These are phyloP conservation scores for Pseudocohnilembus persalinus DNA, from an alignment of 169 alveolate species.

Conservation along the genomic window DNA sequence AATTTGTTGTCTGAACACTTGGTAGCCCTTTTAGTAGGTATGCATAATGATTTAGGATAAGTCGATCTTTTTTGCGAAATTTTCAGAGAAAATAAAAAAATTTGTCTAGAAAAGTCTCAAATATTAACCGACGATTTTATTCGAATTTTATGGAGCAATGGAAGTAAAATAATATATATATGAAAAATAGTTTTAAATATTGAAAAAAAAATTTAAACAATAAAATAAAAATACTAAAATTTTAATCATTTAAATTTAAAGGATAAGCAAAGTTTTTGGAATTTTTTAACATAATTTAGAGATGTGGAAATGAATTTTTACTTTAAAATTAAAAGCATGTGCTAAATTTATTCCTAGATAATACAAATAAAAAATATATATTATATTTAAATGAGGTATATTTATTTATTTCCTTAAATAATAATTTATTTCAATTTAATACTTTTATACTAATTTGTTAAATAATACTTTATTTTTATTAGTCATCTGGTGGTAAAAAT, in stretches of 20 bases:
- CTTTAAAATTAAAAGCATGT: constrained; percentile 30
- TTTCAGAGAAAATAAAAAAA: constrained; percentile 45
- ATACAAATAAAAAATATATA: constrained; percentile 27
- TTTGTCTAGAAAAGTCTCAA: constrained; percentile 41
- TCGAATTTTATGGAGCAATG: constrained; percentile 30
- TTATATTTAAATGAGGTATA: constrained; percentile 33
- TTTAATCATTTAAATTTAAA: too few relatives aligned
- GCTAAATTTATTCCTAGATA: constrained; percentile 32
- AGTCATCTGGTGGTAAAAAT: neutral
- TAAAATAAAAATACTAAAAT: too few relatives aligned
- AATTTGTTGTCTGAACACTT: constrained; percentile 37
- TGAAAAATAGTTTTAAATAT: too few relatives aligned
- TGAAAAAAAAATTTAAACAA: too few relatives aligned
- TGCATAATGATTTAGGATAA: constrained; percentile 34
- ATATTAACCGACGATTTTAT: constrained; percentile 27
- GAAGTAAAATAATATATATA: too few relatives aligned
- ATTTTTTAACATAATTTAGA: constrained; percentile 36
- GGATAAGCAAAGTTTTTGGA: constrained; percentile 39
- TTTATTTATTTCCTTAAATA: neutral
- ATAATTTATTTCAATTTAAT: neutral
- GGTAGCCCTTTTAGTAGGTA: constrained; percentile 5
- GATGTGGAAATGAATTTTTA: constrained; percentile 27
- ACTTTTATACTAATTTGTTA: neutral
- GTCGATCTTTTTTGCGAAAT: constrained; percentile 37
- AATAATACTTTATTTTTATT: neutral